These are phyloP conservation scores for Priceomyces melissophilus DNA, from an alignment of 805 yeast species.

Conservation along the genomic window DNA sequence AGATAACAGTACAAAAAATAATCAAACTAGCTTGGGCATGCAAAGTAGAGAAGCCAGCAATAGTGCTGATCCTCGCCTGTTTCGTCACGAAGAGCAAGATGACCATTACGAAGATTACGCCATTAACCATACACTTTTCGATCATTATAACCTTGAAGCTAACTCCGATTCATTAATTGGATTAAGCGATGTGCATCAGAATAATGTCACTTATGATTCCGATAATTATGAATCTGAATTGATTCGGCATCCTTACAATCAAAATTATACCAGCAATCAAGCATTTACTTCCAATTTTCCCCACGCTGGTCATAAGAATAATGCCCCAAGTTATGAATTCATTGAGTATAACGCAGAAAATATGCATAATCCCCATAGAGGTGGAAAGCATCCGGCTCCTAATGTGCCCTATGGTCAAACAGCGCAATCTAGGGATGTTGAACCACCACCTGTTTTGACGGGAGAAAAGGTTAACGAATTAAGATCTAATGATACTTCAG, in stretches of 20 bases:
- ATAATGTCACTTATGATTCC: background rate
- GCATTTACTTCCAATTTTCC: background rate
- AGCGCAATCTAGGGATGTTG: no score
- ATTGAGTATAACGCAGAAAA: background rate
- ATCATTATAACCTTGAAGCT: constrained; percentile 1
- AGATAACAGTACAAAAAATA: no score
- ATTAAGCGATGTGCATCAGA: background rate
- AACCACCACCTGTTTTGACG: no score
- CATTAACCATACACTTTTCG: constrained; percentile 1
- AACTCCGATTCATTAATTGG: background rate
- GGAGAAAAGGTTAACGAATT: no score
- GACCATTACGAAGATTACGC: constrained; percentile 1
- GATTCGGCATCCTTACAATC: background rate
- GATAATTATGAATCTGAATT: background rate
- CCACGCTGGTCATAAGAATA: no score
- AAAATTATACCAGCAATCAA: constrained; percentile 2
- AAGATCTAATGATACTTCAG: no score
- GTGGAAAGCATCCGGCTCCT: no score
- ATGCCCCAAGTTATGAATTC: background rate
- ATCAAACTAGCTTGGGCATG: no score
- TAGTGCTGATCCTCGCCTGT: background rate
- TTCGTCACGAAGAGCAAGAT: background rate
- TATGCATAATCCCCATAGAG: no score
- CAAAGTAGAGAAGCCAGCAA: background rate
- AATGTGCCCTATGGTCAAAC: no score